Evolutionary conservation across 768 basidiomycete species (phyloP).

Genomic region (Vishniacozyma victoriae): DNA sequence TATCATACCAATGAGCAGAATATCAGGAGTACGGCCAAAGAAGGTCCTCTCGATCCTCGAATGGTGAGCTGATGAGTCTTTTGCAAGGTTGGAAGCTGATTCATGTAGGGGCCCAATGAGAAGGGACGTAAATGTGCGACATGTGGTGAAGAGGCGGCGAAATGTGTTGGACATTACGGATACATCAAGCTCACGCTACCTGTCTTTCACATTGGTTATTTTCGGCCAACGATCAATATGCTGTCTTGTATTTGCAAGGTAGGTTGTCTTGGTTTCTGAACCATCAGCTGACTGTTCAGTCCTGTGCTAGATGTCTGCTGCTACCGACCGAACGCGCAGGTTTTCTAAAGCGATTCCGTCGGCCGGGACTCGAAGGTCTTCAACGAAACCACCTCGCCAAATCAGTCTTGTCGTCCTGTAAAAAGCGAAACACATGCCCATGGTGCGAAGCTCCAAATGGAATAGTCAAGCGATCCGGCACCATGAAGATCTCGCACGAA

Average conservation of each 20-base stretch:
- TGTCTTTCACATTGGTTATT: constrained; percentile 97
- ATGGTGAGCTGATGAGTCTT: constrained; percentile 56
- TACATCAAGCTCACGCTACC: constrained; percentile 96
- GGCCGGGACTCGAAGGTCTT: constrained; percentile 84
- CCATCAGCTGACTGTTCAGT: constrained; percentile 44
- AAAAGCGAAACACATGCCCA: constrained; percentile 86
- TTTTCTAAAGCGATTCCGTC: constrained; percentile 84
- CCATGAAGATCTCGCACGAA: constrained; percentile 91
- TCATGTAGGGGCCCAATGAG: constrained; percentile 83
- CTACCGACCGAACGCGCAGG: constrained; percentile 77
- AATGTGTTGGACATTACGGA: constrained; percentile 97
- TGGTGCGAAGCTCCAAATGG: constrained; percentile 92
- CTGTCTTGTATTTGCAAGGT: constrained; percentile 98
- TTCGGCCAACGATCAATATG: constrained; percentile 88
- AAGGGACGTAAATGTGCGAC: constrained; percentile 91
- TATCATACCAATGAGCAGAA: constrained; percentile 58
- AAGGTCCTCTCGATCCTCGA: constrained; percentile 88
- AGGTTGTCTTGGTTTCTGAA: constrained; percentile 16
- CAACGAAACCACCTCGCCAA: constrained; percentile 77
- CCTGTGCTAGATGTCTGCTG: constrained; percentile 84
- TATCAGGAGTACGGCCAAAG: constrained; percentile 70
- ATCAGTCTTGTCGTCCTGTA: constrained; percentile 74
- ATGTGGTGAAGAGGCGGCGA: constrained; percentile 81
- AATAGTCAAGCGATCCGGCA: constrained; percentile 87
- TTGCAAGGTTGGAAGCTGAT: background rate